These are phyloP conservation scores for Oryza meridionalis DNA, from an alignment of 176 grass and related monocot genomes.

Conservation along the genomic window DNA sequence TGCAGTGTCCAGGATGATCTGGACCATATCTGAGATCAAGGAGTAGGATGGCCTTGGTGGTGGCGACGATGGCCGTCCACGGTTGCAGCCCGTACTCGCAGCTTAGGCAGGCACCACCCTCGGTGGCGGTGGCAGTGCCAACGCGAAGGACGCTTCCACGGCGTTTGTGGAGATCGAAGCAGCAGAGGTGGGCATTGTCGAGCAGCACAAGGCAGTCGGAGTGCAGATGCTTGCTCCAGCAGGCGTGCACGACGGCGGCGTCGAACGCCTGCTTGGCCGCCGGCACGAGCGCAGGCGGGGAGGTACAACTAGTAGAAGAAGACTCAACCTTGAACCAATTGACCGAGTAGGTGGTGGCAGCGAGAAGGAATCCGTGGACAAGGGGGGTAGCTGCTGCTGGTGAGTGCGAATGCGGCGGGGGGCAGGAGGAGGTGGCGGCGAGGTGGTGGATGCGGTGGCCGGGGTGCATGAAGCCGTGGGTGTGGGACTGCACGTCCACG, in stretches of 20 bases:
- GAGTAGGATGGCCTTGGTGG: constrained; percentile 52
- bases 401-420: no score
- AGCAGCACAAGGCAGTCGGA: constrained; percentile 62
- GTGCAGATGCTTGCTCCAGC: constrained; percentile 74
- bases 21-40: constrained; percentile 60
- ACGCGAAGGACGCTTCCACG: constrained; percentile 26
- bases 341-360: constrained; percentile 63
- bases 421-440: not conserved
- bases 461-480: constrained; percentile 58
- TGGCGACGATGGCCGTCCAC: constrained; percentile 64
- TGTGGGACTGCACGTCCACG: not conserved
- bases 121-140: not conserved
- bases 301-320: no score
- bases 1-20: constrained; percentile 6
- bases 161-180: constrained; percentile 60
- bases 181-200: constrained; percentile 68
- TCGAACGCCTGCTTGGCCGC: constrained; percentile 64
- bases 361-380: constrained; percentile 66
- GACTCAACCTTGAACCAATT: constrained; percentile 79
- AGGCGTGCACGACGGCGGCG: constrained; percentile 54
- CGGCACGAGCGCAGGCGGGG: constrained; percentile 21
- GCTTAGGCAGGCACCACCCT: constrained; percentile 58
- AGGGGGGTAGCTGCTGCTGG: no score
- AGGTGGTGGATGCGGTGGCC: constrained; percentile 63
- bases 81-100: constrained; percentile 69